Conservation (phyloP, 371 early-diverging fungal genomes). For the Mortierella sp. region DNA sequence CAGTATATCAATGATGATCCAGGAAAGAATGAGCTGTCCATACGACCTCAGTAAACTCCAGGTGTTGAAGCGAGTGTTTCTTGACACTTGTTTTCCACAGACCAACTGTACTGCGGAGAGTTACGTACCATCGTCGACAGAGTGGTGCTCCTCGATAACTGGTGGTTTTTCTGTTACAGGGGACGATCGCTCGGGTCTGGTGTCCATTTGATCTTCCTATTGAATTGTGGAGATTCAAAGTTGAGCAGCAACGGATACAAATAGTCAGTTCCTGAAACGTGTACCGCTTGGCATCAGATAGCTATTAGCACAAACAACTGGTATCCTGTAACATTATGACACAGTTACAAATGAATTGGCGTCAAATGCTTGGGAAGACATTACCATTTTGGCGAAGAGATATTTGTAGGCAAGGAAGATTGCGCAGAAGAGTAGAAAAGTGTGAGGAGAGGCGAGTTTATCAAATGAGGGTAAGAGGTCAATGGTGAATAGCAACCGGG, state of each 20-base stretch:
- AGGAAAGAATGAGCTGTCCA: not conserved
- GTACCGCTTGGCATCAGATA: not conserved
- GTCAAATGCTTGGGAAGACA: not conserved
- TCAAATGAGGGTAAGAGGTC: constrained; percentile 33
- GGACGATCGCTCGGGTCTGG: constrained; percentile 30
- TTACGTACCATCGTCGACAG: constrained; percentile 49
- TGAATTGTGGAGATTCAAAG: not conserved
- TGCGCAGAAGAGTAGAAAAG: constrained; percentile 45
- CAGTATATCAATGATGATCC: not conserved
- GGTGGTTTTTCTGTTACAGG: constrained; percentile 35
- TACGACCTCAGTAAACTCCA: too few relatives aligned
- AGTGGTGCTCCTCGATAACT: constrained; percentile 37
- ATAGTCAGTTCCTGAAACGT: constrained; percentile 6
- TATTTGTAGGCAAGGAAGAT: constrained; percentile 45
- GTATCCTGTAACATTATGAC: too few relatives aligned
- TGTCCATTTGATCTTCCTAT: constrained; percentile 52
- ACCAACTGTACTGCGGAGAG: not conserved
- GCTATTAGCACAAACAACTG: not conserved
- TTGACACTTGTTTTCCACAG: not conserved
- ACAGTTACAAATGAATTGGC: too few relatives aligned
- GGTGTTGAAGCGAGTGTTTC: not conserved
- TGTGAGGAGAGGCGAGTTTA: constrained; percentile 36
- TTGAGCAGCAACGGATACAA: not conserved
- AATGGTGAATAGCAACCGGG: constrained; percentile 39
- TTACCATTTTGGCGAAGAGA: constrained; percentile 51